Conservation (phyloP, 345 rosid genomes). For the Clarkia xantiana region DNA sequence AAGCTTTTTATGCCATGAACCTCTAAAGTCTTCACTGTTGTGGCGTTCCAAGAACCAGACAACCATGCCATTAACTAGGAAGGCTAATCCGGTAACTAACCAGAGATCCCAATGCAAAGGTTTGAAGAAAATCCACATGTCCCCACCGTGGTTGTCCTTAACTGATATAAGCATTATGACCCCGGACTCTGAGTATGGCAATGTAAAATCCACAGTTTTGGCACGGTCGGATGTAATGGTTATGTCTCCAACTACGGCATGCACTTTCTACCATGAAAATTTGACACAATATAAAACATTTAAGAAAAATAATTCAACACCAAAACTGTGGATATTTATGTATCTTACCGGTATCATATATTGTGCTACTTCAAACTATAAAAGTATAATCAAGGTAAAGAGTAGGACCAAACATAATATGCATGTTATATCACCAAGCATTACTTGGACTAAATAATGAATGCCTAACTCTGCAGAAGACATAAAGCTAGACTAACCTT, state of each 20-base stretch:
- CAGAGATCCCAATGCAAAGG: slow-evolving; percentile 58
- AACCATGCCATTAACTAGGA: slow-evolving; percentile 36
- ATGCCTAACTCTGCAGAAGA: no score
- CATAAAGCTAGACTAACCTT: not conserved
- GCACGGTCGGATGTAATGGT: slow-evolving; percentile 41
- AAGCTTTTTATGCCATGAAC: slow-evolving; percentile 27
- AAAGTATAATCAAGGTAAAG: not conserved
- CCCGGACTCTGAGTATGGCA: slow-evolving; percentile 59
- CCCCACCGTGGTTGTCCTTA: no score
- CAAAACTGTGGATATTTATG: no score
- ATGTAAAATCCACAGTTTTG: slow-evolving; percentile 35
- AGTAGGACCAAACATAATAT: no score
- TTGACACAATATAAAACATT: not conserved
- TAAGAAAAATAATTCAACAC: no score
- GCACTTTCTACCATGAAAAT: slow-evolving; percentile 19
- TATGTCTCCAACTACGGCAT: slow-evolving; percentile 64
- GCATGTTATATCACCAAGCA: no score
- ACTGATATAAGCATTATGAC: slow-evolving; percentile 55
- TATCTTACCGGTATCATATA: no score
- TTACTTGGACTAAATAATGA: no score
- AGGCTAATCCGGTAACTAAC: slow-evolving; percentile 37
- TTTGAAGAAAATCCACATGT: slow-evolving; percentile 53
- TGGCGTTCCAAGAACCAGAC: slow-evolving; percentile 68
- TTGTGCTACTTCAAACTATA: no score
- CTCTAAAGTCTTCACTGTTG: slow-evolving; percentile 47